A percentile compares a stretch with the other conserved stretches of the same genome.
These are phyloP conservation scores for Xylariales sp. DNA, from an alignment of 2,329 filamentous ascomycete genomes.

Conservation along the genomic window DNA sequence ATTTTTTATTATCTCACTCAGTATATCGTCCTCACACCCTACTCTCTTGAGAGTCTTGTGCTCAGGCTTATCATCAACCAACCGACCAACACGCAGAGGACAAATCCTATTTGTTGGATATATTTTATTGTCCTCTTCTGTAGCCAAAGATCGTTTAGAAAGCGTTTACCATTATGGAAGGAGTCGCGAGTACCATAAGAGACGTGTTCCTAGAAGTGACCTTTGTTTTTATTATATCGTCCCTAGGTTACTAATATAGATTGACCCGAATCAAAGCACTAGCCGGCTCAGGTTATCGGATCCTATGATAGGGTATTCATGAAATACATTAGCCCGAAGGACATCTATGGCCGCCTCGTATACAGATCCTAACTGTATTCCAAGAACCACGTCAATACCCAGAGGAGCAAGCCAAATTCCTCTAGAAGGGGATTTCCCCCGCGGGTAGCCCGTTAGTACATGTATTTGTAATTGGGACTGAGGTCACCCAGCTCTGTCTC, in stretches of 20 bases:
- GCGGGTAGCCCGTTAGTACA: constrained; percentile 53
- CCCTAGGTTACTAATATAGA: background rate
- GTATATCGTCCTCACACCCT: background rate
- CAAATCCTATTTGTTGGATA: background rate
- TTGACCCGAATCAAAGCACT: background rate
- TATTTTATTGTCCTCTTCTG: background rate
- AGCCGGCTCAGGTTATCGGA: background rate
- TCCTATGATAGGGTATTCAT: background rate
- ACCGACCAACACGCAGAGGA: background rate
- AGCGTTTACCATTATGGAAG: background rate
- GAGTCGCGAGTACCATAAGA: background rate
- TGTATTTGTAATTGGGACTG: constrained; percentile 66
- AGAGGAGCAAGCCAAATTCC: background rate
- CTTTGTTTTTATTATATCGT: background rate
- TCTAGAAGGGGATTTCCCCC: background rate
- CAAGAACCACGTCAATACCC: background rate
- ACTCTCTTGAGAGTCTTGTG: background rate
- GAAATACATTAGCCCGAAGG: background rate
- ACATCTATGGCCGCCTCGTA: background rate
- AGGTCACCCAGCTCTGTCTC: constrained; percentile 68
- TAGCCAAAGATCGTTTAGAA: background rate
- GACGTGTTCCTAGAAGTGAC: background rate
- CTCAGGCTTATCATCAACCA: background rate
- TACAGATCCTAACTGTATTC: background rate
- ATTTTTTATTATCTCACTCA: constrained; percentile 10